A percentile compares a stretch with the other conserved stretches of the same genome.
These are phyloP conservation scores for Fusarium marasasianum DNA, from an alignment of 2,329 filamentous ascomycete genomes.

Conservation along the genomic window DNA sequence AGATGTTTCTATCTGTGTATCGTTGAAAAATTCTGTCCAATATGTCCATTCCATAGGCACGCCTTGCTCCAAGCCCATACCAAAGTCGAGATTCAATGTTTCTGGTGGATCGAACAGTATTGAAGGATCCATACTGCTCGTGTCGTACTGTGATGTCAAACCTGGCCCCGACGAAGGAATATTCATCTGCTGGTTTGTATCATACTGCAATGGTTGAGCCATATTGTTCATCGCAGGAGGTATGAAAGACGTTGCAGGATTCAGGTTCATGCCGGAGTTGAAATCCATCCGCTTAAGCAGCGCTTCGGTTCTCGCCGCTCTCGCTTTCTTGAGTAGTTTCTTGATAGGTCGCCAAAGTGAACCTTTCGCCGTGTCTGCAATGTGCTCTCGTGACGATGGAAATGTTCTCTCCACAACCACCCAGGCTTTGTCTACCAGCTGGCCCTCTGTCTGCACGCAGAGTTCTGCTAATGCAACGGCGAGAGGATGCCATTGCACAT, in stretches of 20 bases:
- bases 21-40: constrained; percentile 58
- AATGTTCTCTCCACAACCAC: constrained; percentile 56
- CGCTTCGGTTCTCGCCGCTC: constrained; percentile 49
- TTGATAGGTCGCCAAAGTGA: constrained; percentile 64
- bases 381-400: constrained; percentile 52
- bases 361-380: constrained; percentile 61
- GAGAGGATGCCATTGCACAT: constrained; percentile 65
- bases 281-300: constrained; percentile 42
- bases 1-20: constrained; percentile 50
- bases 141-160: constrained; percentile 37
- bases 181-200: background rate
- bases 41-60: constrained; percentile 46
- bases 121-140: constrained; percentile 44
- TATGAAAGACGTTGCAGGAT: constrained; percentile 1
- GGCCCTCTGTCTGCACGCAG: constrained; percentile 57
- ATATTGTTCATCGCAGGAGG: background rate
- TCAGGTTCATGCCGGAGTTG: background rate
- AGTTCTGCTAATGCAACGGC: constrained; percentile 63
- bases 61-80: constrained; percentile 30
- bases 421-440: constrained; percentile 61
- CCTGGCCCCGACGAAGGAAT: background rate
- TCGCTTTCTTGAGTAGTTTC: constrained; percentile 62
- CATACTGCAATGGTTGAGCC: constrained; percentile 20
- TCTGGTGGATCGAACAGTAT: constrained; percentile 44
- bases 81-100: constrained; percentile 38